A percentile compares a stretch with the other conserved stretches of the same genome.
These are phyloP conservation scores for Colletotrichum orbiculare DNA, from an alignment of 2,329 filamentous ascomycete species.

Conservation along the genomic window DNA sequence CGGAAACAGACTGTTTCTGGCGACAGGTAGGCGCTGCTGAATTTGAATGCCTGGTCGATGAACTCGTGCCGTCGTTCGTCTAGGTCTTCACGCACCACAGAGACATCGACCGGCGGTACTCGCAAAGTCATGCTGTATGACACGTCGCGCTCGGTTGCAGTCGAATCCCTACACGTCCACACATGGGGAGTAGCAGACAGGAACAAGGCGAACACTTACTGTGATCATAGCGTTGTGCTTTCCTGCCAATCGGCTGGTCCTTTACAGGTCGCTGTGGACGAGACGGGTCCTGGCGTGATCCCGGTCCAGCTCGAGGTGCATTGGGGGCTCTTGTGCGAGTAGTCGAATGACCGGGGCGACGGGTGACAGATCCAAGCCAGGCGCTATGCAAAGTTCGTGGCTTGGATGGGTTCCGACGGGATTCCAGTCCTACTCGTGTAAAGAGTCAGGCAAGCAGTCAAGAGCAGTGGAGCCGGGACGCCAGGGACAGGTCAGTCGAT, in stretches of 20 bases:
- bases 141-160: neutral
- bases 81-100: neutral
- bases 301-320: constrained; percentile 7
- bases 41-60: constrained; percentile 2
- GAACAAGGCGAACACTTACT: constrained; percentile 7
- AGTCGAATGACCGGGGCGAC: constrained; percentile 20
- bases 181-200: neutral
- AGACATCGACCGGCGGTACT: constrained; percentile 2
- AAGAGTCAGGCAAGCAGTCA: constrained; percentile 25
- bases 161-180: neutral
- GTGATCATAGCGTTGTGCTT: neutral
- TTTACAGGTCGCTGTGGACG: neutral
- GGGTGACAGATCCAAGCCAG: constrained; percentile 21
- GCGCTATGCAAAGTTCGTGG: neutral
- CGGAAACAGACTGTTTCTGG: neutral
- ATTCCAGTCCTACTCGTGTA: constrained; percentile 25
- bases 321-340: constrained; percentile 21
- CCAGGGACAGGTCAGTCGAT: neutral
- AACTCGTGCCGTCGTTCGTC: neutral
- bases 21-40: neutral
- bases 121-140: neutral
- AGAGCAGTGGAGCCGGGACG: constrained; percentile 7
- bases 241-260: neutral
- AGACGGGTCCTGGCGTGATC: neutral
- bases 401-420: constrained; percentile 23